These are phyloP conservation scores for Umbelopsis sp. DNA, from an alignment of 371 early-diverging fungal species.

Conservation along the genomic window DNA sequence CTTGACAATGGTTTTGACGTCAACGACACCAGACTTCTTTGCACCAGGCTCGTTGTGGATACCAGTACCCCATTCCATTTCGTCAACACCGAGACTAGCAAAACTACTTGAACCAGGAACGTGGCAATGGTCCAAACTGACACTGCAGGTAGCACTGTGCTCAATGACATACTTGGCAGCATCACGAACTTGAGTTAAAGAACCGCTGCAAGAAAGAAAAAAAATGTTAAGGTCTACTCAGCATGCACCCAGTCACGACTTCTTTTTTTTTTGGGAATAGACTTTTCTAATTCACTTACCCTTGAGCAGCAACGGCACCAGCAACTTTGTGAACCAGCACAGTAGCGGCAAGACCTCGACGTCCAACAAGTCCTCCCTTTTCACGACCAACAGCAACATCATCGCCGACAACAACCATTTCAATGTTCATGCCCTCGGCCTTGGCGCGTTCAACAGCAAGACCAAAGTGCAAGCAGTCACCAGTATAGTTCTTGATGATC, in stretches of 20 bases:
- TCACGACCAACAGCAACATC: conserved; percentile 74
- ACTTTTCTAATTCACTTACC: conserved; percentile 26
- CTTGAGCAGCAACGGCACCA: conserved; percentile 68
- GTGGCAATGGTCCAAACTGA: conserved; percentile 73
- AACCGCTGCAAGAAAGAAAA: conserved; percentile 33
- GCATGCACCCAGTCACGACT: background rate
- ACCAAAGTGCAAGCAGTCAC: conserved; percentile 82
- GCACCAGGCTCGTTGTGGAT: conserved; percentile 80
- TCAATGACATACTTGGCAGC: conserved; percentile 55
- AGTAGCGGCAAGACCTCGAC: conserved; percentile 82
- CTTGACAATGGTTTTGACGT: conserved; percentile 56
- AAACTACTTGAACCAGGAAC: conserved; percentile 62
- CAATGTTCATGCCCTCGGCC: conserved; percentile 67
- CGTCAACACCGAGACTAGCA: conserved; percentile 35
- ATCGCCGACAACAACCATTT: conserved; percentile 78
- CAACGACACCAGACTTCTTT: conserved; percentile 45
- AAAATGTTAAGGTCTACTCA: no score
- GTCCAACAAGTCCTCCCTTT: conserved; percentile 70
- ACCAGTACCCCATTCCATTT: conserved; percentile 80
- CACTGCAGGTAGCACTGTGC: conserved; percentile 76
- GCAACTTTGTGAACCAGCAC: conserved; percentile 80
- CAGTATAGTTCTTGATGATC: conserved; percentile 87
- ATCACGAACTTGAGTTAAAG: conserved; percentile 58
- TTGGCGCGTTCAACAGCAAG: conserved; percentile 80
- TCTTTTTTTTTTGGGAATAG: background rate